These are phyloP conservation scores for Hyphochytrium catenoides DNA, from an alignment of 352 stramenopile species.

Conservation along the genomic window DNA sequence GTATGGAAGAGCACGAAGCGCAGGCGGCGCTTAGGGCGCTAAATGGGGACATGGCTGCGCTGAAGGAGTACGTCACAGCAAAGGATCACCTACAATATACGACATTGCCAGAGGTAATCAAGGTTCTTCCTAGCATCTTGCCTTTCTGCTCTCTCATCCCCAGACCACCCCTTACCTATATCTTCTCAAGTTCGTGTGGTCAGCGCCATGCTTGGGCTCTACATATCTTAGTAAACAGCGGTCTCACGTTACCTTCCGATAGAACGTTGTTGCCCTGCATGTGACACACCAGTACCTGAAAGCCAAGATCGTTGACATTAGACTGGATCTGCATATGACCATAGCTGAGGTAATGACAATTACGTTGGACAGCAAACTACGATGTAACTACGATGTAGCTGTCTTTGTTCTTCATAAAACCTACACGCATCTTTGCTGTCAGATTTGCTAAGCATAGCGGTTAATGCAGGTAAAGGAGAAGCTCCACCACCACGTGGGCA, in stretches of 20 bases:
- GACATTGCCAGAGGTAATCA: conserved; percentile 46
- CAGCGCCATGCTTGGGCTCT: too few species aligned
- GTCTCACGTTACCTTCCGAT: too few species aligned
- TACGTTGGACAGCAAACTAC: too few species aligned
- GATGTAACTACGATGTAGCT: too few species aligned
- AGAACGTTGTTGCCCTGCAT: conserved; percentile 75
- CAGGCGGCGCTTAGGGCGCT: too few species aligned
- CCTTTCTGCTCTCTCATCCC: too few species aligned
- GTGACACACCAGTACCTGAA: conserved; percentile 94
- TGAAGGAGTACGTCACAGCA: conserved; percentile 49
- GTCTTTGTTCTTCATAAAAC: too few species aligned
- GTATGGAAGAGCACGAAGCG: too few species aligned
- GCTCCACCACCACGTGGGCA: conserved; percentile 86
- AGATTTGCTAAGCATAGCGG: conserved; percentile 2
- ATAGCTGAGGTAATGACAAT: conserved; percentile 38
- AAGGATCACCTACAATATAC: conserved; percentile 64
- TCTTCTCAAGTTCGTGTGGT: too few species aligned
- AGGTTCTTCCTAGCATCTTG: too few species aligned
- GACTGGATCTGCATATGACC: conserved; percentile 74
- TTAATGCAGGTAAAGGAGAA: conserved; percentile 52
- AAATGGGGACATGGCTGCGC: conserved; percentile 35
- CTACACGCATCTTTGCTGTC: conserved; percentile 2
- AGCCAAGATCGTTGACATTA: conserved; percentile 87
- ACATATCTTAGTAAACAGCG: too few species aligned
- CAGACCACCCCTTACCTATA: too few species aligned